Evolutionary conservation across 345 rosid genomes (phyloP).

Genomic region (Tarenaya hassleriana): DNA sequence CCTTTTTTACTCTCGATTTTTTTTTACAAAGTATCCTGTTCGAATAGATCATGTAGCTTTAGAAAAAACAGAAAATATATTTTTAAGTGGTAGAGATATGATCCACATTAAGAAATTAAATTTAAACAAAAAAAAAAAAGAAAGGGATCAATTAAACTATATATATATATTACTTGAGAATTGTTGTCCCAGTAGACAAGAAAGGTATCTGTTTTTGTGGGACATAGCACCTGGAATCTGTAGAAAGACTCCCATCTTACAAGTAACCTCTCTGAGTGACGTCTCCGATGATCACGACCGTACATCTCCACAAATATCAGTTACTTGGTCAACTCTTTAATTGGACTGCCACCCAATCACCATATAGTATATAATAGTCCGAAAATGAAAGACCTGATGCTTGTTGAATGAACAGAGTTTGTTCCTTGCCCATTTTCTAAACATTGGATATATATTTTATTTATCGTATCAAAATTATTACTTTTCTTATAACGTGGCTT

Average conservation of each 20-base stretch:
- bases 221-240: constrained; percentile 31
- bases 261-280: constrained; percentile 30
- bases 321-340: not conserved
- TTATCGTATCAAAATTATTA: not conserved
- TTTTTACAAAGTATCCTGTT: too few relatives aligned
- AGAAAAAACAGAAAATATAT: too few relatives aligned
- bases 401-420: too few relatives aligned
- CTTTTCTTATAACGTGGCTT: not conserved
- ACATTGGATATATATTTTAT: not conserved
- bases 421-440: too few relatives aligned
- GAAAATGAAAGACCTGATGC: too few relatives aligned
- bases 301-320: constrained; percentile 16
- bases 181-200: constrained; percentile 27
- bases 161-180: not conserved
- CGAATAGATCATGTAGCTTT: too few relatives aligned
- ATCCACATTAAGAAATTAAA: too few relatives aligned
- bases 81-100: too few relatives aligned
- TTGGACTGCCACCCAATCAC: constrained; percentile 1
- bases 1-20: too few relatives aligned
- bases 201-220: constrained; percentile 31
- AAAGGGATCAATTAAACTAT: constrained; percentile 4
- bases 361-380: not conserved
- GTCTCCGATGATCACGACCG: constrained; percentile 26
- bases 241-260: constrained; percentile 24
- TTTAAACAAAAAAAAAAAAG: not conserved